These are phyloP conservation scores for Aspergillus sp. DNA, from an alignment of 2,329 filamentous ascomycete species.

Conservation along the genomic window DNA sequence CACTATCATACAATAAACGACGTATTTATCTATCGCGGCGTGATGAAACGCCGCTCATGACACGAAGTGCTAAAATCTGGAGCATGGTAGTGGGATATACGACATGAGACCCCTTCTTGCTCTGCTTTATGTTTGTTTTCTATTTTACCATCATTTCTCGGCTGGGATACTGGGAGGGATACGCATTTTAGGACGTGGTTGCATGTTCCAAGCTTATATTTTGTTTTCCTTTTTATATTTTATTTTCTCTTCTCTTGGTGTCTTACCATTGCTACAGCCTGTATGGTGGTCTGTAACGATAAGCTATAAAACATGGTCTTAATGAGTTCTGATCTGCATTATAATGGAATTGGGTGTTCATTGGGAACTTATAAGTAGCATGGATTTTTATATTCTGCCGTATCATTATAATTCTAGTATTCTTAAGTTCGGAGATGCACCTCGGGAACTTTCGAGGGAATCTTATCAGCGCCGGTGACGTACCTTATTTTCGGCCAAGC, in stretches of 20 bases:
- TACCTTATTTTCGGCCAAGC: not conserved
- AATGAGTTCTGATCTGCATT: conserved; percentile 16
- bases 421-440: not conserved
- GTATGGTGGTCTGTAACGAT: conserved; percentile 36
- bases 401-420: not conserved
- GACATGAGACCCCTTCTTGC: conserved; percentile 18
- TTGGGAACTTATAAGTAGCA: not conserved
- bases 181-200: conserved; percentile 26
- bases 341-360: conserved; percentile 12
- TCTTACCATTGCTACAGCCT: conserved; percentile 19
- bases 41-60: conserved; percentile 21
- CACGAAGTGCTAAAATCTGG: conserved; percentile 19
- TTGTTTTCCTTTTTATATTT: conserved; percentile 10
- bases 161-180: conserved; percentile 27
- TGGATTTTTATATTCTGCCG: not conserved
- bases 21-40: conserved; percentile 22
- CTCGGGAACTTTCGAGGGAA: no score
- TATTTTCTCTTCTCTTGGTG: conserved; percentile 25
- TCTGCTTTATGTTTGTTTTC: conserved; percentile 18
- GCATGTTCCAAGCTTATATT: conserved; percentile 25
- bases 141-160: conserved; percentile 23
- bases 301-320: conserved; percentile 34
- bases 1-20: conserved; percentile 23
- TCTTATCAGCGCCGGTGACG: not conserved
- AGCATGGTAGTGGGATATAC: conserved; percentile 22